Percentiles rank a stretch among this genome's conserved stretches.
Evolutionary conservation across 208 protist species (phyloP).

Genomic region (Wallacemonas rigidus): DNA sequence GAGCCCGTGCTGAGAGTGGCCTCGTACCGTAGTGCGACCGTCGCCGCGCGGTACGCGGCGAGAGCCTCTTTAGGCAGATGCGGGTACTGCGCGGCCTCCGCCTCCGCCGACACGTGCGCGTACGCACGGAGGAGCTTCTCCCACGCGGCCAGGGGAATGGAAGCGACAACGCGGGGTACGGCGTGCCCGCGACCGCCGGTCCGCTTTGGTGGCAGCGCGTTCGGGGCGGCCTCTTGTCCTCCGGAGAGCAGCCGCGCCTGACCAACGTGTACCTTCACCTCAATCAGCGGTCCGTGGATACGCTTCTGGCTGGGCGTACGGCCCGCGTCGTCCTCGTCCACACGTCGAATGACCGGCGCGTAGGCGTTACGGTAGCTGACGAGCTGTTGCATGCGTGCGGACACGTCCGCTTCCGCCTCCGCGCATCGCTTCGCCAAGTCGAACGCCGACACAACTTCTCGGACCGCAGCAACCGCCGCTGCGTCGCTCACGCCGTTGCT

Average conservation of each 20-base stretch:
- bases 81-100: slow-evolving; percentile 47
- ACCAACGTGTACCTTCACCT: slow-evolving; percentile 49
- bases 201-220: not conserved
- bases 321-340: slow-evolving; percentile 44
- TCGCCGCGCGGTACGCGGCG: slow-evolving; percentile 62
- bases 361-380: slow-evolving; percentile 12
- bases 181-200: slow-evolving; percentile 1
- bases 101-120: slow-evolving; percentile 18
- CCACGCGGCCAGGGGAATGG: slow-evolving; percentile 69
- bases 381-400: slow-evolving; percentile 31
- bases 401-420: slow-evolving; percentile 41
- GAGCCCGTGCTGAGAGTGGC: slow-evolving; percentile 74
- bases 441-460: slow-evolving; percentile 48
- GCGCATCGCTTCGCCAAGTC: slow-evolving; percentile 54
- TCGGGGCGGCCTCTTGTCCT: too few species aligned
- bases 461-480: slow-evolving; percentile 36
- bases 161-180: slow-evolving; percentile 17
- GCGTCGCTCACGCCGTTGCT: slow-evolving; percentile 47
- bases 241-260: not conserved
- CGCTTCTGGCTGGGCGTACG: slow-evolving; percentile 46
- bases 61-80: slow-evolving; percentile 17
- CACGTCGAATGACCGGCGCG: slow-evolving; percentile 10
- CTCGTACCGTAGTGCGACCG: slow-evolving; percentile 79
- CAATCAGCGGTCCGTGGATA: slow-evolving; percentile 58
- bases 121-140: slow-evolving; percentile 73